Conservation (phyloP, 768 basidiomycete species). For the Phaffia tasmanica region DNA sequence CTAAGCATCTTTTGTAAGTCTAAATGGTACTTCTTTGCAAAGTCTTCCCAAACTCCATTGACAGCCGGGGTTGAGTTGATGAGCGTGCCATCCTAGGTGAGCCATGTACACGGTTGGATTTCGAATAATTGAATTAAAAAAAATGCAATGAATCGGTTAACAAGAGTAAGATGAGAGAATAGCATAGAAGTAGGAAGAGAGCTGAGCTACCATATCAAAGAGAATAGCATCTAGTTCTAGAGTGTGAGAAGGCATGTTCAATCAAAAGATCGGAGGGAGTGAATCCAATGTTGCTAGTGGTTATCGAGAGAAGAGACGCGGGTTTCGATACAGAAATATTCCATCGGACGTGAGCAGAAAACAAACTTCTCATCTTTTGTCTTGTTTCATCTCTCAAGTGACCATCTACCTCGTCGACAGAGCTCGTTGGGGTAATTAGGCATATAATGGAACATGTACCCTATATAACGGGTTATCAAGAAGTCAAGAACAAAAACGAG, state of each 20-base stretch:
- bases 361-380: too few species aligned
- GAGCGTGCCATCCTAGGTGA: constrained; percentile 12
- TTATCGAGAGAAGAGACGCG: too few species aligned
- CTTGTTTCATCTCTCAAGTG: too few species aligned
- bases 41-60: constrained; percentile 15
- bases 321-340: too few species aligned
- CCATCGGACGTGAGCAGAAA: too few species aligned
- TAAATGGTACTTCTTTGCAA: constrained; percentile 15
- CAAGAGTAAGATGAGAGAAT: too few species aligned
- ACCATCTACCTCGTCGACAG: too few species aligned
- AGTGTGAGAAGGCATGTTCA: constrained; percentile 10
- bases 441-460: too few species aligned
- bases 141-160: too few species aligned
- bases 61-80: constrained; percentile 13
- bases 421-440: too few species aligned
- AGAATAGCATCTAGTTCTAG: constrained; percentile 20
- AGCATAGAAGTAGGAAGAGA: too few species aligned
- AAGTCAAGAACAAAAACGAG: not conserved
- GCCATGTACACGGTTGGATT: not conserved
- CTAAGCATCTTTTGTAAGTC: constrained; percentile 17
- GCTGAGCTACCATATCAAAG: constrained; percentile 18
- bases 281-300: not conserved
- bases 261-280: not conserved
- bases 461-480: not conserved
- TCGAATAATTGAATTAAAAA: not conserved